A percentile compares a stretch with the other conserved stretches of the same genome.
These are phyloP conservation scores for Astathelohania contejeani DNA, from an alignment of 371 early-diverging fungal genomes.

Conservation along the genomic window DNA sequence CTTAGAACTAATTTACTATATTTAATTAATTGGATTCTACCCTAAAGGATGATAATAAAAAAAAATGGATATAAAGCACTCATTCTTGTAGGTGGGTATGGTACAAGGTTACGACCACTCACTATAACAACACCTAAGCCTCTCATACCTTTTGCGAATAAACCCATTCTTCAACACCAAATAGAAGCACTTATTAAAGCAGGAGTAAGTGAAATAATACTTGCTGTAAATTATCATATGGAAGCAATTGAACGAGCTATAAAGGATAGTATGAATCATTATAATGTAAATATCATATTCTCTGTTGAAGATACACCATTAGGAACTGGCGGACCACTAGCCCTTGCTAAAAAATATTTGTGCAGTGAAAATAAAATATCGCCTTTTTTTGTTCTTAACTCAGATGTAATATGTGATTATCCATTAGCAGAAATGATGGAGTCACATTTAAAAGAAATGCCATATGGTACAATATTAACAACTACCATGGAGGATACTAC, in stretches of 20 bases:
- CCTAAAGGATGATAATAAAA: no score
- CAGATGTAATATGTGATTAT: constrained; percentile 91
- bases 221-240: constrained; percentile 92
- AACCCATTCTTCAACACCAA: constrained; percentile 94
- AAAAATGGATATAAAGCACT: constrained; percentile 59
- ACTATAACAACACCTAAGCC: constrained; percentile 94
- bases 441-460: constrained; percentile 56
- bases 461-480: constrained; percentile 54
- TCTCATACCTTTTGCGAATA: constrained; percentile 89
- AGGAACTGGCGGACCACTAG: constrained; percentile 92
- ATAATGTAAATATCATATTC: constrained; percentile 75
- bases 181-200: constrained; percentile 85
- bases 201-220: constrained; percentile 82
- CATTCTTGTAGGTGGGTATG: constrained; percentile 95
- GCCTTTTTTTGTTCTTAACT: constrained; percentile 95
- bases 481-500: constrained; percentile 90
- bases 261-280: constrained; percentile 61
- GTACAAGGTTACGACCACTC: constrained; percentile 88
- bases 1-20: no score
- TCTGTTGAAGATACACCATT: constrained; percentile 84
- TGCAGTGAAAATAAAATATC: constrained; percentile 66
- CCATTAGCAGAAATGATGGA: constrained; percentile 70
- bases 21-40: no score
- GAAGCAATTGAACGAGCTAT: constrained; percentile 67
- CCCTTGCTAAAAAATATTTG: constrained; percentile 71